These are phyloP conservation scores for Geotrichum cucujoidarum DNA, from an alignment of 1,139 yeast species.

Conservation along the genomic window DNA sequence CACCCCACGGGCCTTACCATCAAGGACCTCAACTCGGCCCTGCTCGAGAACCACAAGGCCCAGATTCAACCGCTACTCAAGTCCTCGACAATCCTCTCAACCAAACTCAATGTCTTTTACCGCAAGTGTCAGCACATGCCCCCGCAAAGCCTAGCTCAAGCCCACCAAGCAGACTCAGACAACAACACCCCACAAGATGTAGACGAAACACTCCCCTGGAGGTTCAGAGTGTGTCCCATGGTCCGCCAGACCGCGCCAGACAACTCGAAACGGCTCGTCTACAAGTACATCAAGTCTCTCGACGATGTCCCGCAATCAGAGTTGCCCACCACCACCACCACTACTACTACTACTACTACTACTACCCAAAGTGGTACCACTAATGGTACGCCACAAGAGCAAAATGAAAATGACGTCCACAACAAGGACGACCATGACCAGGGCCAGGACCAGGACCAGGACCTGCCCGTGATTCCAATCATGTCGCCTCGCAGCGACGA, in stretches of 20 bases:
- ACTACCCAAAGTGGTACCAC: too few species aligned
- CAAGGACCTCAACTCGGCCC: slow-evolving; percentile 30
- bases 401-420: too few species aligned
- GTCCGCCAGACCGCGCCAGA: slow-evolving; percentile 6
- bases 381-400: too few species aligned
- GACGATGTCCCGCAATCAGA: slow-evolving; percentile 5
- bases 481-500: slow-evolving; percentile 14
- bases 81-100: slow-evolving; percentile 34
- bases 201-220: slow-evolving; percentile 3
- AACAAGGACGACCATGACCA: too few species aligned
- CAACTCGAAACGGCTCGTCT: slow-evolving; percentile 8
- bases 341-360: too few species aligned
- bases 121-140: slow-evolving; percentile 29
- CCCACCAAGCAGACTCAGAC: neutral
- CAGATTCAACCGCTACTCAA: slow-evolving; percentile 23
- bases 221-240: slow-evolving; percentile 21
- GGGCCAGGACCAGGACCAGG: too few species aligned
- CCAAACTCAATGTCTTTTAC: slow-evolving; percentile 35
- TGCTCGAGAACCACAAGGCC: slow-evolving; percentile 21
- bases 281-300: slow-evolving; percentile 9
- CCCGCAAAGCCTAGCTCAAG: too few species aligned
- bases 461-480: slow-evolving; percentile 8
- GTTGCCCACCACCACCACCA: neutral
- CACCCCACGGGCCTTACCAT: slow-evolving; percentile 33
- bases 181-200: slow-evolving; percentile 20